Evolutionary conservation across 2,329 filamentous ascomycete genomes (phyloP), one percentile per base, ranked within the genome.

Genomic region (Akanthomyces uredinophilus): DNA sequence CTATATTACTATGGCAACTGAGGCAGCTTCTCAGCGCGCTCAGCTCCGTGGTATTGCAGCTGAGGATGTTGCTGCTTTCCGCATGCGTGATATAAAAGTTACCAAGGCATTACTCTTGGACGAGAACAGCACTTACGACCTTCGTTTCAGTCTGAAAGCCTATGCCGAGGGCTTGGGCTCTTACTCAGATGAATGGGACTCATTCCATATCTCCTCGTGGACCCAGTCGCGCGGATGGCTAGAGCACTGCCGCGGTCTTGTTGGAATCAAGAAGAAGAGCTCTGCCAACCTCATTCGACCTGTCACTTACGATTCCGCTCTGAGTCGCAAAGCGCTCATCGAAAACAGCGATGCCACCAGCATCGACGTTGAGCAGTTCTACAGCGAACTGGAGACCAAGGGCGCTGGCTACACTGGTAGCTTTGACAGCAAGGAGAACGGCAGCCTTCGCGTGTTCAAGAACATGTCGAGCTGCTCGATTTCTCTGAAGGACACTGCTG

Each of bases 201-300:
- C 84, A 67, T 87, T 87, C 71, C 72, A 76, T 1, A 81, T 87
- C 29, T 82, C 77, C 51, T 84, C 83, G 0, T 84, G 78, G 78
- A 78, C 78, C 0, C 74, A 76, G 16, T 75, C 71, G 14, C 75
- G 80, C 46, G 79, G 81, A 13, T 87, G 84, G 84, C 79, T 79
- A 0, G 81, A 87, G 66, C 81, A 87, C 67, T 86, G 83, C 68
- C 75, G 78, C 55, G 82, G 82, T n/a, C 72, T 83, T 3, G 74
- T 86, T 11, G 71, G 75, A 6, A 75, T 80, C 24, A 66, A 68
- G 20, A 69, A 69, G 55, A 55, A 60, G 11, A 55, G 41, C 1
- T 46, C 52, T 1, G 49, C 51, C 18, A 72, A 73, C 49, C 18
- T 61, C 7, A 41, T 61, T 16, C 41, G 43, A n/a, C 64, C 69